Base-by-base conservation (phyloP, 495 filamentous ascomycete genomes). In the Daldinia bambusicola region DNA sequence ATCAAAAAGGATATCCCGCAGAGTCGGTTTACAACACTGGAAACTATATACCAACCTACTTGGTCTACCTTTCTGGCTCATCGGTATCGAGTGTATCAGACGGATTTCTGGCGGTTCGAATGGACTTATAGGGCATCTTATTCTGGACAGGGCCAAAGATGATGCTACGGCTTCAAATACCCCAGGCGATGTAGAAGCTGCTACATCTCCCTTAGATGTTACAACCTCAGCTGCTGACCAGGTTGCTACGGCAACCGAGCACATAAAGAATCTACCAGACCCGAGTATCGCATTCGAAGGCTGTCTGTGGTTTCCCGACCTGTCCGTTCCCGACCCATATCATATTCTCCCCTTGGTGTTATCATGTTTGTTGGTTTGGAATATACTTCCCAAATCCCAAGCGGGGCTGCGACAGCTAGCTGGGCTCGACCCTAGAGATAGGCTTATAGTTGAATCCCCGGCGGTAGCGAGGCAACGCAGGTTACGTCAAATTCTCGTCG, bases 301-400 rank as follows among this genome's bases (percentile, higher is more conserved):
- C 10, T 86, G 87, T 3, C 82, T 93, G 6, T 98, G 93, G 93
- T 94, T 95, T 75, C 84, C 87, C 4, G 86, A 97, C 78, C 86
- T 98, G 5, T 82, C 90, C 13, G 82, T 80, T 6, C 81, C 90
- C 22, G 94, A 98, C 75, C 86, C 92, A 1, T 84, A 85, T 26
- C 82, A 88, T n/a, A 69, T 88, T 20, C 84, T 98, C 0, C 92
- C 93, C 0, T 67, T 87, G 14, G 68, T 85, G 0, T 79, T 94
- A 14, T 87, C 85, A 1, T 80, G 75, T 6, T 57, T 81, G 20
- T 64, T 90, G 6, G 75, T 88, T 20, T 57, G 73, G 5, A 86
- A 86, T 69, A 50, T 86, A 1, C 45, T 80, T 26, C 78, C 80
- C 0, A 74, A 67, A 18, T 69, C 73, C 9, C 10, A 34, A 37